Evolutionary conservation across 2,329 filamentous ascomycete genomes (phyloP), one percentile per base, ranked within the genome.

Genomic region (Fusarium chaquense): DNA sequence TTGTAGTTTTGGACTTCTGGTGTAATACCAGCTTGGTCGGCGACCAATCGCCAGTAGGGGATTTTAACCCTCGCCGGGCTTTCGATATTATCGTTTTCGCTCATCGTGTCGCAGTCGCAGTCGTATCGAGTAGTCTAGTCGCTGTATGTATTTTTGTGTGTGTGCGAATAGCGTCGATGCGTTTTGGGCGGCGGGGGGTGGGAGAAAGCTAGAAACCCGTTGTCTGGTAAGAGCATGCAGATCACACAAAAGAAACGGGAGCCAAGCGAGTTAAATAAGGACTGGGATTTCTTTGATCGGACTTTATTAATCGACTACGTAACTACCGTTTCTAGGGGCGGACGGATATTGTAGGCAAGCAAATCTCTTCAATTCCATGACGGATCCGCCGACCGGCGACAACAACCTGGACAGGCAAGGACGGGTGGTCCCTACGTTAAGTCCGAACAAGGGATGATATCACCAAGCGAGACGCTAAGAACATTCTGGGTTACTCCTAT

Each of bases 21-120:
- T 41, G 67, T 70, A 13, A 70, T 49, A n/a, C 67, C 67, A 20
- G 67, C 51, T 35, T 70, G 67, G 24, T 70, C 67, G 33, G 59
- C 43, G 20, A 70, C 67, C 32, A 70, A 51, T 22, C 67, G 67
- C 67, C 67, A 71, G 47, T 70, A 70, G 13, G 67, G 67, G 18
- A 70, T 70, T 43, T 40, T 64, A 12, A 51, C 52, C 67, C 55
- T 58, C 32, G 63, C 67, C 22, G 67, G 67, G 54, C 43, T 53
- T 45, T 70, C 67, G 36, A 70, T 64, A 20, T 53, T 58, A 20
- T 70, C 63, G 33, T 56, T 20, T 12, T 71, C 67, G 65, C 51
- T 58, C 67, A 70, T 70, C 47, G 46, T 30, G 12, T 54, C 38
- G 55, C 36, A 12, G 16, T 46, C 32, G 61, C 36, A 12, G 16